phyloP scores from a whole-genome alignment of 2,329 filamentous ascomycete species.

The Calonectria honghensis region DNA sequence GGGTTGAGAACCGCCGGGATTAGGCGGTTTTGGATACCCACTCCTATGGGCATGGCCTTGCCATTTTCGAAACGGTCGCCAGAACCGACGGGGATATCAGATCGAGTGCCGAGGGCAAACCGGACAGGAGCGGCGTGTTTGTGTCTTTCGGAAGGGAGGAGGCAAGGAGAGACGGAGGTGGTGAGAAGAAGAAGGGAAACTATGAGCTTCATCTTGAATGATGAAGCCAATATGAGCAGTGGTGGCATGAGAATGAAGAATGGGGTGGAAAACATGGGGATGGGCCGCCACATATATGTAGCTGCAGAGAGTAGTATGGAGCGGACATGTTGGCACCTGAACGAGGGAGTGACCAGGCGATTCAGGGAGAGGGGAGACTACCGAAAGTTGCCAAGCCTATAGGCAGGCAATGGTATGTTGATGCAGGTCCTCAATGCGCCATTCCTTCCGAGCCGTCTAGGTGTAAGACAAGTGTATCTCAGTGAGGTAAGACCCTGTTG shows the following conservation, averaged over 20 bases:
- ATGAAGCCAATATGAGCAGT: background rate
- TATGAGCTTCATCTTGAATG: conserved; percentile 55
- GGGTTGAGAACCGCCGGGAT: conserved; percentile 67
- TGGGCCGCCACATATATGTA: background rate
- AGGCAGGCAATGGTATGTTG: background rate
- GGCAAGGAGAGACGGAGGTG: conserved; percentile 58
- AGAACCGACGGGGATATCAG: conserved; percentile 62
- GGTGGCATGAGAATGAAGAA: background rate
- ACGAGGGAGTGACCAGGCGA: background rate
- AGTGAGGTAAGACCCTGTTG: background rate
- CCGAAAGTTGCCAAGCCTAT: background rate
- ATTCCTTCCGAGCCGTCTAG: background rate
- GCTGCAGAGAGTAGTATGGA: background rate
- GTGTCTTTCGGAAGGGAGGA: conserved; percentile 61
- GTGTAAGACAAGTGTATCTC: conserved; percentile 4
- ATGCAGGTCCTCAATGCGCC: background rate
- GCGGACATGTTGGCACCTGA: background rate
- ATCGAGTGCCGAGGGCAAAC: conserved; percentile 44
- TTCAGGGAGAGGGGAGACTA: background rate
- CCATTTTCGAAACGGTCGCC: conserved; percentile 66
- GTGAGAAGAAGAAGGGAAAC: conserved; percentile 41
- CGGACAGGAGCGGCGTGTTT: conserved; percentile 22
- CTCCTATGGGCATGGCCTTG: conserved; percentile 57
- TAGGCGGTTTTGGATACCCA: conserved; percentile 59
- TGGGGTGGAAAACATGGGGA: background rate